These are phyloP conservation scores for Colletotrichum sp. DNA, from an alignment of 2,329 filamentous ascomycete species.

Conservation along the genomic window DNA sequence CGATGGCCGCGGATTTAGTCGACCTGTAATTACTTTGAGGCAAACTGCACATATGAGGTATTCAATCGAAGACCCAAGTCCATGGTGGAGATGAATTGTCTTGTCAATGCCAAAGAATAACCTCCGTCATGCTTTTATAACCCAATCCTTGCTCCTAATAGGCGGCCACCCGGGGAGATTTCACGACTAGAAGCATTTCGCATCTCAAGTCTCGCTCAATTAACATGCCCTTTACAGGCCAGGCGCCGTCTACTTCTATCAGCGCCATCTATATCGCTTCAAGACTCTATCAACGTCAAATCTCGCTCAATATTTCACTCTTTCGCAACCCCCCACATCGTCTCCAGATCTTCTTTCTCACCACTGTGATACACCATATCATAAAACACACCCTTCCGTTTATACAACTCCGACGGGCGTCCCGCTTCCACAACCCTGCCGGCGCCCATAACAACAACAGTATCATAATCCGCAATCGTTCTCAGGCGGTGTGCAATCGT, in stretches of 20 bases:
- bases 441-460: conserved; percentile 60
- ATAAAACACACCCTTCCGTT: conserved; percentile 51
- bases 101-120: background rate
- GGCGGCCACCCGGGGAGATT: no score
- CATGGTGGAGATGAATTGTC: no score
- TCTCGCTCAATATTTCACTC: background rate
- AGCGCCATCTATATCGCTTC: background rate
- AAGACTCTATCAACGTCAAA: background rate
- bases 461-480: conserved; percentile 70
- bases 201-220: background rate
- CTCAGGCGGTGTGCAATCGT: conserved; percentile 73
- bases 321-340: conserved; percentile 23
- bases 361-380: conserved; percentile 63
- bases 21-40: no score
- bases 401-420: conserved; percentile 51
- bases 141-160: fast-evolving
- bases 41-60: no score
- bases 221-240: background rate
- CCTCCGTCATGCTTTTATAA: background rate
- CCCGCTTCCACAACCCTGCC: conserved; percentile 60
- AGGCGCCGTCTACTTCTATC: background rate
- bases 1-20: no score
- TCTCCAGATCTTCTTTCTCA: conserved; percentile 52
- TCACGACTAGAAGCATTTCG: background rate
- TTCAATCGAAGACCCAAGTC: no score